Evolutionary conservation across 768 basidiomycete species (phyloP).

Genomic region (Mycena haematopus): DNA sequence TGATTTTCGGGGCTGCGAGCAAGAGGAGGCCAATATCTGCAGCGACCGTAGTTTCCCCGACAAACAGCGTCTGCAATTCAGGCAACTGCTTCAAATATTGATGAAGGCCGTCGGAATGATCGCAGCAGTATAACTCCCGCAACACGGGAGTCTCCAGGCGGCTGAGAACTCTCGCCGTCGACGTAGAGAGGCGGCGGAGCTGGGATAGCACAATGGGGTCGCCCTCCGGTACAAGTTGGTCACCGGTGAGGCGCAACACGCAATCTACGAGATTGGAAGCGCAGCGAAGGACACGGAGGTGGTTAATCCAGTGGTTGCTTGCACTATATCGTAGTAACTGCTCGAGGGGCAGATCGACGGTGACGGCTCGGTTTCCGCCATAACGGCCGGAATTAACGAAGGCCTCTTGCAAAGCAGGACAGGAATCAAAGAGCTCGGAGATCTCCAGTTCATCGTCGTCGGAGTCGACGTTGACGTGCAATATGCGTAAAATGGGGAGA

Average conservation of each 20-base stretch:
- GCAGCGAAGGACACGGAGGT: not conserved
- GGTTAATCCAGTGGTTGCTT: not conserved
- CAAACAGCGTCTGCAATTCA: conserved; percentile 7
- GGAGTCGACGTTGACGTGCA: not conserved
- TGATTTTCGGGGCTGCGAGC: conserved; percentile 1
- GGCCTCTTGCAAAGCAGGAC: not conserved
- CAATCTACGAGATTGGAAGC: conserved; percentile 13
- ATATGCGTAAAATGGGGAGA: not conserved
- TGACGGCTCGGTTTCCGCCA: not conserved
- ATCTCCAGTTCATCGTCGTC: not conserved
- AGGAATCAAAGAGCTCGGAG: not conserved
- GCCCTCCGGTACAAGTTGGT: not conserved
- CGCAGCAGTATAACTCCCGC: not conserved
- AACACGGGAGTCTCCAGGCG: conserved; percentile 2
- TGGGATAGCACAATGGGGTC: not conserved
- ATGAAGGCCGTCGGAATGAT: not conserved
- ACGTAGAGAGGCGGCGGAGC: conserved; percentile 8
- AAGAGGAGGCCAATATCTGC: not conserved
- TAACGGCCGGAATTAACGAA: not conserved
- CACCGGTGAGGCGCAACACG: not conserved
- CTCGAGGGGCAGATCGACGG: not conserved
- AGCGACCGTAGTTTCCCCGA: not conserved
- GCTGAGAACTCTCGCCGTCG: not conserved
- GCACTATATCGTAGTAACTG: conserved; percentile 1
- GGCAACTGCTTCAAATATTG: not conserved